Evolutionary conservation across 2,329 filamentous ascomycete genomes (phyloP), one percentile per base, ranked within the genome.

Genomic region (Colletotrichum sp.): DNA sequence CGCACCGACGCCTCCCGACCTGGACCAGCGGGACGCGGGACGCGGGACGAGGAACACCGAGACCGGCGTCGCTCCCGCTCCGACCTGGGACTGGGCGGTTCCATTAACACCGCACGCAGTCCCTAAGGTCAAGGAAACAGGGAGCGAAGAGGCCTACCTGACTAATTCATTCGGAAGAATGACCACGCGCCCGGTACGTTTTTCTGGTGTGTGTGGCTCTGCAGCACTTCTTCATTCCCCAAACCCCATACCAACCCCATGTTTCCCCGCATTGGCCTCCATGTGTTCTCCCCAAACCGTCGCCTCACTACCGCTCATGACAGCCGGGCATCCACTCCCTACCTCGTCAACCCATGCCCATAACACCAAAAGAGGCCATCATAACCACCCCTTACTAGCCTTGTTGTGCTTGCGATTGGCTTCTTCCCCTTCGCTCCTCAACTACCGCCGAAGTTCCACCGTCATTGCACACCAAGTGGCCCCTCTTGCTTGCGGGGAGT

Each of bases 251-350:
- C 52, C 30, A 21, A 52, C 57, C 59, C 55, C 52, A 60, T 59
- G n/a, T 34, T 63, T 63, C 68, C 68, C 68, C 68, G 68, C 68
- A 70, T 70, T 49, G n/a, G 18, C 49, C 52, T 69, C 57, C 55
- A 69, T 15, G 21, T 16, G 15, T 21, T 18, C 16, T 18, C 39
- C 65, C 64, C 26, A 57, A 28, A 67, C 39, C 9, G 66, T 21
- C 67, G 32, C 57, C 26, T 62, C 68, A 70, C 26, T 70, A 52
- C 68, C 68, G 57, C 57, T 55, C 59, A 60, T 57, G 21, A 69
- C 34, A 74, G 74, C 70, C 74, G 65, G 16, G 65, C 70, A 76
- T 69, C 65, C 64, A 69, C 49, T 52, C 62, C 34, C 64, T 34
- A 55, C 10, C 21, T 69, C 13, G 55, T 13, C 55, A n/a, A 69